Percentiles rank a stretch among this genome's conserved stretches.
These are phyloP conservation scores for Diplodia scrobiculata DNA, from an alignment of 2,329 filamentous ascomycete species.

Conservation along the genomic window DNA sequence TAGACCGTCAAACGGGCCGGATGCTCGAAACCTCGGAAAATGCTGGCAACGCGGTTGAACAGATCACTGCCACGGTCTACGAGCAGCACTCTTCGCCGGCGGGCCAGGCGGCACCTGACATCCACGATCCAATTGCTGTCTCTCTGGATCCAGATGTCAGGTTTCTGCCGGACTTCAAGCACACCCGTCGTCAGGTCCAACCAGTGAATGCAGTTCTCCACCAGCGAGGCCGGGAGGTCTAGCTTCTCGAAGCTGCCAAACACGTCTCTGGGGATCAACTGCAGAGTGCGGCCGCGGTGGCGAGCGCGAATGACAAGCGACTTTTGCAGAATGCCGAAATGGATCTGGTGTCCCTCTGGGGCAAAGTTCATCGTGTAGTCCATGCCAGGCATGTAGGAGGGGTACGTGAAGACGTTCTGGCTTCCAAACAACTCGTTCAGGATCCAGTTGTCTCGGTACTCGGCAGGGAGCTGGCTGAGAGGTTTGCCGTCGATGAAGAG, in stretches of 20 bases:
- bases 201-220: constrained; percentile 63
- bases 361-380: constrained; percentile 50
- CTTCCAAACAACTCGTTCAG: constrained; percentile 59
- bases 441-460: constrained; percentile 50
- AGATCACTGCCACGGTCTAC: constrained; percentile 55
- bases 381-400: constrained; percentile 59
- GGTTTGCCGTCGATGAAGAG: constrained; percentile 54
- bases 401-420: constrained; percentile 55
- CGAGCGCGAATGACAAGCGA: constrained; percentile 51
- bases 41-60: constrained; percentile 44
- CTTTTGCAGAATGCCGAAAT: constrained; percentile 55
- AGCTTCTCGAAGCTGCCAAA: constrained; percentile 35
- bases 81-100: constrained; percentile 40
- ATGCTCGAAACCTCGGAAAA: constrained; percentile 58
- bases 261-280: constrained; percentile 41
- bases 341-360: constrained; percentile 51
- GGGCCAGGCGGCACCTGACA: constrained; percentile 35
- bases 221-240: constrained; percentile 57
- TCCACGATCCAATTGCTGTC: constrained; percentile 48
- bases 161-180: constrained; percentile 57
- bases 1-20: constrained; percentile 50
- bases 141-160: constrained; percentile 48
- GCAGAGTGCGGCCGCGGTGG: constrained; percentile 36
- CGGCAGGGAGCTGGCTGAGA: constrained; percentile 57
- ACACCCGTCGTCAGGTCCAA: constrained; percentile 52